These are phyloP conservation scores for Beauveria sp. DNA, from an alignment of 2,329 filamentous ascomycete genomes.

Conservation along the genomic window DNA sequence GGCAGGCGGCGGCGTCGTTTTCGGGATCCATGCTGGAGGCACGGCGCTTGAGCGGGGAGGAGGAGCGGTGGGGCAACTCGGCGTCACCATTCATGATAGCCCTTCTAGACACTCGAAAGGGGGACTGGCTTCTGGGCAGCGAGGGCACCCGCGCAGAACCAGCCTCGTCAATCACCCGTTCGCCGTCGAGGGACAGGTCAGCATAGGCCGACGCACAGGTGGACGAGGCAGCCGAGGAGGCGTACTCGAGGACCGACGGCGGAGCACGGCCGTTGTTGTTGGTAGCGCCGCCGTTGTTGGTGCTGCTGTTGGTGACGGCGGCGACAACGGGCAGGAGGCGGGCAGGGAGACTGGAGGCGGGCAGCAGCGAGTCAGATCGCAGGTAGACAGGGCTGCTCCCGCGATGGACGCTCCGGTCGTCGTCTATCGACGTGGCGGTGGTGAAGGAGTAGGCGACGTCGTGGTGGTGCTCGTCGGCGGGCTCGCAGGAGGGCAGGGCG, in stretches of 20 bases:
- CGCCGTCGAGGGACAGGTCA: constrained; percentile 49
- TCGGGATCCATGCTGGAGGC: constrained; percentile 55
- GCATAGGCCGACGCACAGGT: constrained; percentile 48
- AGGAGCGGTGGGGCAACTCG: constrained; percentile 49
- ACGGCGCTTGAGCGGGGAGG: constrained; percentile 56
- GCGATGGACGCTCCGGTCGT: constrained; percentile 14
- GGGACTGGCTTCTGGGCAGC: constrained; percentile 42
- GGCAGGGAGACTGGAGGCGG: constrained; percentile 44
- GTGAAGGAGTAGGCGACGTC: constrained; percentile 43
- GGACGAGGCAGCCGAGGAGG: constrained; percentile 49
- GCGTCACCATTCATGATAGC: constrained; percentile 54
- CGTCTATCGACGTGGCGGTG: constrained; percentile 24
- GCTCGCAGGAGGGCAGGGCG: constrained; percentile 46
- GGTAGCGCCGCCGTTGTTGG: background rate
- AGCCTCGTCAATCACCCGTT: constrained; percentile 42
- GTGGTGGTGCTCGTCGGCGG: constrained; percentile 35
- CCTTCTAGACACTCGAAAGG: constrained; percentile 40
- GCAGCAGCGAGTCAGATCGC: constrained; percentile 32
- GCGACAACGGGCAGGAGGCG: constrained; percentile 40
- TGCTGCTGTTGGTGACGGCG: background rate
- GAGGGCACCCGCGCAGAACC: constrained; percentile 26
- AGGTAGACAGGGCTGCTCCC: constrained; percentile 31
- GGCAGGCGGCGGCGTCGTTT: constrained; percentile 28
- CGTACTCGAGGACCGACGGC: constrained; percentile 34
- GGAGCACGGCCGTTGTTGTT: constrained; percentile 18